Evolutionary conservation across 257 asterid genomes (phyloP).

Genomic region (Solanum tarijense): DNA sequence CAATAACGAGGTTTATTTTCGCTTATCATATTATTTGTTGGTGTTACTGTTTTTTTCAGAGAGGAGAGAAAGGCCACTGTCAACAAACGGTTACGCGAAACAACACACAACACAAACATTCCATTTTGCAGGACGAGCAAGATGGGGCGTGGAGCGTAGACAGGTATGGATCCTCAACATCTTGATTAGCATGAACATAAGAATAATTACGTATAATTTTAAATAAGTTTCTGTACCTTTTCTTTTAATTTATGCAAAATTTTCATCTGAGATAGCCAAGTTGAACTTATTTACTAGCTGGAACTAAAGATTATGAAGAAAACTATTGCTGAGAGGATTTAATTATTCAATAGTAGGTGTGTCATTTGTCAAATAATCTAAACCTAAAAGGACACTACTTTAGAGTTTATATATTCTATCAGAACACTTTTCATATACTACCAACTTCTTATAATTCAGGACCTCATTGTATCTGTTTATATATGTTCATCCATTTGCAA

Average conservation of each 20-base stretch:
- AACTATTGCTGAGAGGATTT: not conserved
- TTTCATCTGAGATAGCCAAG: too few species aligned
- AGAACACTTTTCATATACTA: not conserved
- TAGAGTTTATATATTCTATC: too few species aligned
- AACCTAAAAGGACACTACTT: not conserved
- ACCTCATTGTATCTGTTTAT: not conserved
- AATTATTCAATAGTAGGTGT: not conserved
- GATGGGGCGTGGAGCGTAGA: not conserved
- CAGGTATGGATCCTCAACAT: not conserved
- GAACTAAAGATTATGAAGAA: not conserved
- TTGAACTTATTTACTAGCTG: not conserved
- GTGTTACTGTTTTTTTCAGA: too few species aligned
- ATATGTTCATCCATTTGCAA: not conserved
- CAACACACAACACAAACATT: not conserved
- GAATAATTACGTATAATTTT: not conserved
- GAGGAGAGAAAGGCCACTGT: not conserved
- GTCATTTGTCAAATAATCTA: not conserved
- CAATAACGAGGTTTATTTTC: not conserved
- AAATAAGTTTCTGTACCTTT: not conserved
- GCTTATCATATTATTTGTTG: not conserved
- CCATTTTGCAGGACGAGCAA: not conserved
- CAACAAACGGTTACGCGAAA: not conserved
- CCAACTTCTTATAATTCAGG: not conserved
- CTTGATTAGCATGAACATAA: not conserved
- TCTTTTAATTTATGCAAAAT: not conserved